These are phyloP conservation scores for Haplosporangium sp. DNA, from an alignment of 371 early-diverging fungal species.

Conservation along the genomic window DNA sequence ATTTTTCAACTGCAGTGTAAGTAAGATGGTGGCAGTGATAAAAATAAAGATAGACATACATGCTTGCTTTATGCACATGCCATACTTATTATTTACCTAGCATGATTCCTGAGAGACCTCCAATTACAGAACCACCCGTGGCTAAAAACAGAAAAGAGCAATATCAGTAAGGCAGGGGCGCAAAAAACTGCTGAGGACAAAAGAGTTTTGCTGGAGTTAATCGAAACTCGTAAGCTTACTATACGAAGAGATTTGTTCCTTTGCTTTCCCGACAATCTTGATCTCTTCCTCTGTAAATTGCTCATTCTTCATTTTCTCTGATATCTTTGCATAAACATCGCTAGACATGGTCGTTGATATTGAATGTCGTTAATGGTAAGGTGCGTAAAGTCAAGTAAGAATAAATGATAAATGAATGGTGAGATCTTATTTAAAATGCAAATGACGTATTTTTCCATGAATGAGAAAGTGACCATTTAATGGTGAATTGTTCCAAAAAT, in stretches of 20 bases:
- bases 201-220: too few relatives aligned
- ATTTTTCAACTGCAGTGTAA: background rate
- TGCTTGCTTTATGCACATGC: background rate
- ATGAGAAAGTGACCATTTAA: background rate
- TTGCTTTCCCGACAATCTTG: conserved; percentile 37
- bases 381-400: too few relatives aligned
- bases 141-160: conserved; percentile 12
- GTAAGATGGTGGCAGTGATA: background rate
- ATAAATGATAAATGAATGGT: too few relatives aligned
- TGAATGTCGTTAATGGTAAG: background rate
- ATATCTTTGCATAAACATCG: conserved; percentile 33
- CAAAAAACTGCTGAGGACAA: too few relatives aligned
- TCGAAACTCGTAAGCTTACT: conserved; percentile 9
- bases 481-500: background rate
- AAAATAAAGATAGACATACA: background rate
- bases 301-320: conserved; percentile 51
- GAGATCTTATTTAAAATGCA: too few relatives aligned
- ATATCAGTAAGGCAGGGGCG: background rate
- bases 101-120: conserved; percentile 28
- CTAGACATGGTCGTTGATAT: conserved; percentile 18
- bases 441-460: background rate
- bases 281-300: conserved; percentile 54
- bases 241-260: conserved; percentile 42
- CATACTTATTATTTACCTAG: conserved; percentile 25
- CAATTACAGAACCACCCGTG: conserved; percentile 33